A percentile compares a stretch with the other conserved stretches of the same genome.
These are phyloP conservation scores for Backusella circina DNA, from an alignment of 192 early-diverging fungal species.

Conservation along the genomic window DNA sequence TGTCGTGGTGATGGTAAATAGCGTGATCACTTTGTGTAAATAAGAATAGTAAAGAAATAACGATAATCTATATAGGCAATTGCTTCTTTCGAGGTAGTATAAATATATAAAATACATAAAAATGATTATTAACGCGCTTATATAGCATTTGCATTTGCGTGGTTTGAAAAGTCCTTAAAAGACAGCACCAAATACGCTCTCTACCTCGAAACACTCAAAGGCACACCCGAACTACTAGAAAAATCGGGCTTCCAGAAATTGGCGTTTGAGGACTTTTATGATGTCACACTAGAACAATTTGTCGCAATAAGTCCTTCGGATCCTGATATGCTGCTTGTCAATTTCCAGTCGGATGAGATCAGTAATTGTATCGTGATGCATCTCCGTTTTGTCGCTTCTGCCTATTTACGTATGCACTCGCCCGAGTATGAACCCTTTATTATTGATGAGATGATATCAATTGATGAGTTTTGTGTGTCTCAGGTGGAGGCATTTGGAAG, in stretches of 20 bases:
- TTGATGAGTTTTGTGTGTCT: slow-evolving; percentile 52
- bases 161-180: slow-evolving; percentile 51
- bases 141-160: slow-evolving; percentile 58
- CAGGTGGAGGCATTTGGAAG: slow-evolving; percentile 58
- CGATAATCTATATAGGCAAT: slow-evolving; percentile 37
- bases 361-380: slow-evolving; percentile 60
- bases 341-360: slow-evolving; percentile 53
- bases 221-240: slow-evolving; percentile 38
- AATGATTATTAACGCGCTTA: not conserved
- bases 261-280: slow-evolving; percentile 56
- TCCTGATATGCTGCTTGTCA: slow-evolving; percentile 35
- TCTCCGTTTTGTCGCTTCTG: slow-evolving; percentile 52
- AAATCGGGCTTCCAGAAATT: slow-evolving; percentile 41
- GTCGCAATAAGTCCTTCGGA: slow-evolving; percentile 30
- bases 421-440: slow-evolving; percentile 59
- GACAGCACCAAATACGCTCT: slow-evolving; percentile 18
- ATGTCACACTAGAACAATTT: slow-evolving; percentile 42
- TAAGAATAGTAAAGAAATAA: not conserved
- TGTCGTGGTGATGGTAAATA: slow-evolving; percentile 58
- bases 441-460: slow-evolving; percentile 45
- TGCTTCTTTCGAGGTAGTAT: slow-evolving; percentile 59
- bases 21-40: not conserved
- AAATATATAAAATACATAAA: not conserved
- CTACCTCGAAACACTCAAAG: slow-evolving; percentile 34
- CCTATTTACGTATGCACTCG: slow-evolving; percentile 49